These are phyloP conservation scores for Botryosphaeria dothidea DNA, from an alignment of 2,329 filamentous ascomycete genomes.

Conservation along the genomic window DNA sequence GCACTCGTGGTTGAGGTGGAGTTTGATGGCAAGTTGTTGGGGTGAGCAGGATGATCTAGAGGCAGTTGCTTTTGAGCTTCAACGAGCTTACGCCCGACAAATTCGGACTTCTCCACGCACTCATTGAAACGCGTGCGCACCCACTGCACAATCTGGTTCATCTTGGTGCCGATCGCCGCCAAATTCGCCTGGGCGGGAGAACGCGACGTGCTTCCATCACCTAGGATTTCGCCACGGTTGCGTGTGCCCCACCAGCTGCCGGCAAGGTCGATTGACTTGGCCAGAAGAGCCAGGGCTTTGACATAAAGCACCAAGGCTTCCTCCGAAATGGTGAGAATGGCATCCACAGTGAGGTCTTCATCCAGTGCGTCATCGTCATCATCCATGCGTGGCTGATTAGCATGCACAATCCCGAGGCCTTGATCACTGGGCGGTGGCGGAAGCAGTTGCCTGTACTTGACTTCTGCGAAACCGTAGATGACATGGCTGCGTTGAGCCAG, in stretches of 20 bases:
- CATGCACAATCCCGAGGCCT: slow-evolving; percentile 58
- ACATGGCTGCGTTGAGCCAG: slow-evolving; percentile 92
- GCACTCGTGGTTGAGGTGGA: slow-evolving; percentile 59
- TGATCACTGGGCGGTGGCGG: slow-evolving; percentile 77
- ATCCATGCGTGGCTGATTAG: slow-evolving; percentile 43
- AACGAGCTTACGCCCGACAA: slow-evolving; percentile 84
- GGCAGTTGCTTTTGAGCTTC: slow-evolving; percentile 85
- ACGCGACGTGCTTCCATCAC: slow-evolving; percentile 37
- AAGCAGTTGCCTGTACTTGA: slow-evolving; percentile 97
- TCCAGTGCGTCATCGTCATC: slow-evolving; percentile 64
- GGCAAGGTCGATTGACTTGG: slow-evolving; percentile 94
- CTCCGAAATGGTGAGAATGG: slow-evolving; percentile 82
- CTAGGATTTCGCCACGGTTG: slow-evolving; percentile 62
- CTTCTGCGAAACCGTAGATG: slow-evolving; percentile 95
- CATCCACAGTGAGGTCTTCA: slow-evolving; percentile 80
- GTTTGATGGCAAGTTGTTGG: slow-evolving; percentile 69
- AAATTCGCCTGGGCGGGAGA: slow-evolving; percentile 35
- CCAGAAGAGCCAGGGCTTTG: slow-evolving; percentile 85
- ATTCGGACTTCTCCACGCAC: slow-evolving; percentile 91
- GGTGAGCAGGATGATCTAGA: slow-evolving; percentile 81
- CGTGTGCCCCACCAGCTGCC: slow-evolving; percentile 87
- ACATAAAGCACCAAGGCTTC: slow-evolving; percentile 95
- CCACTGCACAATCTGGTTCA: slow-evolving; percentile 96
- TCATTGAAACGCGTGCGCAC: slow-evolving; percentile 93
- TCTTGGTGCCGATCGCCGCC: slow-evolving; percentile 62